Evolutionary conservation across 805 yeast species (phyloP).

Genomic region (Geotrichum ghanense): DNA sequence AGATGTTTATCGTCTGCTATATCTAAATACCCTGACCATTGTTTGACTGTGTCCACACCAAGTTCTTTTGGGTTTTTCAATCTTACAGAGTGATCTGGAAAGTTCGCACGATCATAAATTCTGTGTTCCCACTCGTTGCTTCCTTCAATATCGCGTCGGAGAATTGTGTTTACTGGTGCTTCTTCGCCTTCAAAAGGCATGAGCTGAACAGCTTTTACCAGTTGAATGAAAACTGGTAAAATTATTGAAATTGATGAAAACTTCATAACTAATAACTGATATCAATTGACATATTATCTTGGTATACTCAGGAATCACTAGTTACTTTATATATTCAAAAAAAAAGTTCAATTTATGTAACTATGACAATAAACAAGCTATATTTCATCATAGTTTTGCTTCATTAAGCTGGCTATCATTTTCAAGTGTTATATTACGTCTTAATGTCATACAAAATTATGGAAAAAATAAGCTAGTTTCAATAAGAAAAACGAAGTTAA

Average conservation of each 20-base stretch:
- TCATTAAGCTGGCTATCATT: too few relatives aligned
- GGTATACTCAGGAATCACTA: not conserved
- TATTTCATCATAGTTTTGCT: not conserved
- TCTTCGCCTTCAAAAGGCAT: not conserved
- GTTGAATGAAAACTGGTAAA: not conserved
- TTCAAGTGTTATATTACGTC: too few relatives aligned
- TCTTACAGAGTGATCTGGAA: conserved; percentile 42
- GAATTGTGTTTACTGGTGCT: not conserved
- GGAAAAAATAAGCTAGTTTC: too few relatives aligned
- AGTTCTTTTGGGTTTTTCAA: conserved; percentile 52
- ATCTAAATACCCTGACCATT: conserved; percentile 67
- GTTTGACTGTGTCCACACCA: conserved; percentile 73
- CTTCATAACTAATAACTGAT: not conserved
- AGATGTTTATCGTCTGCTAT: conserved; percentile 82
- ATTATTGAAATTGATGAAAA: not conserved
- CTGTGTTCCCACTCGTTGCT: conserved; percentile 1
- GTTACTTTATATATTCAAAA: not conserved
- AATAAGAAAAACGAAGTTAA: too few relatives aligned
- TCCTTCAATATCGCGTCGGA: not conserved
- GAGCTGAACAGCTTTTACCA: not conserved
- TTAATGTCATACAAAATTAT: too few relatives aligned
- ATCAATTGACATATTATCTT: not conserved
- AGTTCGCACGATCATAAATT: conserved; percentile 27
- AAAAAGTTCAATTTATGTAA: not conserved
- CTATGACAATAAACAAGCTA: not conserved